A percentile compares a stretch with the other conserved stretches of the same genome.
Conservation (phyloP, 116 monocot genomes). For the Dioscorea cayenensis region DNA sequence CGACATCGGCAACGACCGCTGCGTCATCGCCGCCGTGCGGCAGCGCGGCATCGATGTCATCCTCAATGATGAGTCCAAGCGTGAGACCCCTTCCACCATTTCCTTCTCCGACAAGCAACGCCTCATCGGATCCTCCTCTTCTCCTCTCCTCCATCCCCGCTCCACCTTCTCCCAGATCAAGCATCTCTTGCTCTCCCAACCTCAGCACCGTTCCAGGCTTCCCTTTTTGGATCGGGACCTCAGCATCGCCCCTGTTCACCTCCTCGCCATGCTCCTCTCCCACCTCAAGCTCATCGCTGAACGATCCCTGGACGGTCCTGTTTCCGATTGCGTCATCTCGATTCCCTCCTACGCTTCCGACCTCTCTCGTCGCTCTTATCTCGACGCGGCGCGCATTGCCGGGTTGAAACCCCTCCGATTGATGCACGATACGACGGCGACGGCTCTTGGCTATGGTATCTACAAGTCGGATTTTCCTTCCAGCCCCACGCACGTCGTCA, state of each 20-base stretch:
- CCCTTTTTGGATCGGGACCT: conserved; percentile 19
- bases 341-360: conserved; percentile 76
- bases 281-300: conserved; percentile 63
- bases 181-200: conserved; percentile 40
- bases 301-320: conserved; percentile 27
- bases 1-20: conserved; percentile 84
- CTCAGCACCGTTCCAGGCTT: background rate
- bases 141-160: conserved; percentile 29
- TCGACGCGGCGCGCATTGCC: conserved; percentile 74
- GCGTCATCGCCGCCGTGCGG: conserved; percentile 59
- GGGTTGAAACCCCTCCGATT: conserved; percentile 58
- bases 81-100: conserved; percentile 70
- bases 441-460: conserved; percentile 76
- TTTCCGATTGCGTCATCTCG: conserved; percentile 64
- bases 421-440: conserved; percentile 74
- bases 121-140: conserved; percentile 46
- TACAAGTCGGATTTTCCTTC: conserved; percentile 38
- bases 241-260: conserved; percentile 50
- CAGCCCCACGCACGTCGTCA: conserved; percentile 24
- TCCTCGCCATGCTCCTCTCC: conserved; percentile 72
- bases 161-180: conserved; percentile 57
- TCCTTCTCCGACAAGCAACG: conserved; percentile 68
- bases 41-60: conserved; percentile 76
- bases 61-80: conserved; percentile 82
- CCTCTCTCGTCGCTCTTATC: conserved; percentile 46